Evolutionary conservation across 108 stramenopile species (phyloP), one percentile per base, ranked within the genome.

Genomic region (Stephanodiscus triporus): DNA sequence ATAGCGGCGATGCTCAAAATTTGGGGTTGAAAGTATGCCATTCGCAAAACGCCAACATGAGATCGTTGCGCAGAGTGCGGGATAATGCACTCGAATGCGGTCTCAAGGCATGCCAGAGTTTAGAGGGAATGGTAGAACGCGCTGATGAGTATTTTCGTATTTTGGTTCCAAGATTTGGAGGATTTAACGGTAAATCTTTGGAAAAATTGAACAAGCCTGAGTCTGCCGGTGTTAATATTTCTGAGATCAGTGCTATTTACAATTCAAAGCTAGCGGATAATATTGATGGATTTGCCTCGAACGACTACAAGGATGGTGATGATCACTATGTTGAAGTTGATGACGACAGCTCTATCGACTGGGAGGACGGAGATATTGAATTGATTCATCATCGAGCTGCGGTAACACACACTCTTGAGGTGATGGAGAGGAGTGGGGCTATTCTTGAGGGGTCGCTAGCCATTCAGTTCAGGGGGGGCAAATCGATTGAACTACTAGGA

Each of bases 341-440:
- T 22, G 66, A 58, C 32, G 79, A 63, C 62, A 71, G 64, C 43
- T 80, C 79, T 16, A 73, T 80, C 63, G 72, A 73, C 24, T 80
- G 79, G 79, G 79, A 80, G 36, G 79, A 80, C 24, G 79, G 79
- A 11, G 79, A 80, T 67, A 51, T 45, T 26, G 45, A 65, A 38
- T 67, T 30, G 47, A 40, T 55, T 0, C 45, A 68, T 62, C 79
- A 80, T 50, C 47, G 64, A 24, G 62, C 9, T 32, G 79, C 72
- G 32, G 79, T 80, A n/a, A 30, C 48, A 26, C 67, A 63, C 29
- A 80, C 79, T 51, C 79, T 80, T 64, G 62, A 66, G 29, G 43
- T 80, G 16, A 80, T 80, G 79, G 64, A 68, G 63, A 72, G 62
- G 47, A 73, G 71, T 23, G 79, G 79, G 10, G 38, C 66, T 32